These are phyloP conservation scores for Nidula microcarpa DNA, from an alignment of 768 basidiomycete species.

Conservation along the genomic window DNA sequence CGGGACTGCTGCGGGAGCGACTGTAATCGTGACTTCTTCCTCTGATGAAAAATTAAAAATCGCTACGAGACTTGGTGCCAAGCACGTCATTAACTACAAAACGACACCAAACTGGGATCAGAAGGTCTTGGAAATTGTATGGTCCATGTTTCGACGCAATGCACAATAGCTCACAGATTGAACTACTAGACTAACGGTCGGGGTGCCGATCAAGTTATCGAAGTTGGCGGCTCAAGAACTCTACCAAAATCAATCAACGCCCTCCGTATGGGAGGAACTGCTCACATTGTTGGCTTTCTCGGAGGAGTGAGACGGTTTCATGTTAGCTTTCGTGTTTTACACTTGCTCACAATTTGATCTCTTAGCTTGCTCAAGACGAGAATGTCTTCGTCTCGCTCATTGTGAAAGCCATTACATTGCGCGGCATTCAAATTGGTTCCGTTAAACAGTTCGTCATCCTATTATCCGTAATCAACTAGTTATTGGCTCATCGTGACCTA, in stretches of 20 bases:
- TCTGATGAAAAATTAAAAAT: slow-evolving; percentile 52
- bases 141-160: slow-evolving; percentile 2
- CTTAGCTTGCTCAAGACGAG: neutral
- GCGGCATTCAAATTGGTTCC: slow-evolving; percentile 49
- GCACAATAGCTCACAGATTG: neutral
- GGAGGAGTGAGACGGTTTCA: slow-evolving; percentile 31
- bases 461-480: neutral
- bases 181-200: slow-evolving; percentile 22
- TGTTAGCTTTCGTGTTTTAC: neutral
- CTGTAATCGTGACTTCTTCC: slow-evolving; percentile 57
- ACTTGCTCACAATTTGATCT: neutral
- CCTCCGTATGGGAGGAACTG: slow-evolving; percentile 34
- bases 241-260: slow-evolving; percentile 39
- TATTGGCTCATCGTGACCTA: neutral
- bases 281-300: slow-evolving; percentile 53
- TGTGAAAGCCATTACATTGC: slow-evolving; percentile 29
- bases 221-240: slow-evolving; percentile 51
- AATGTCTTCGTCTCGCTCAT: slow-evolving; percentile 19
- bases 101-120: slow-evolving; percentile 55
- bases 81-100: slow-evolving; percentile 61
- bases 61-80: slow-evolving; percentile 44
- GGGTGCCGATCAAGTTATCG: slow-evolving; percentile 27
- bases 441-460: slow-evolving; percentile 37
- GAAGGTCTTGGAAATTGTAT: slow-evolving; percentile 36
- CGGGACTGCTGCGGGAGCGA: slow-evolving; percentile 52